Evolutionary conservation across 352 stramenopile genomes (phyloP).

Genomic region (Globisporangium parvum): DNA sequence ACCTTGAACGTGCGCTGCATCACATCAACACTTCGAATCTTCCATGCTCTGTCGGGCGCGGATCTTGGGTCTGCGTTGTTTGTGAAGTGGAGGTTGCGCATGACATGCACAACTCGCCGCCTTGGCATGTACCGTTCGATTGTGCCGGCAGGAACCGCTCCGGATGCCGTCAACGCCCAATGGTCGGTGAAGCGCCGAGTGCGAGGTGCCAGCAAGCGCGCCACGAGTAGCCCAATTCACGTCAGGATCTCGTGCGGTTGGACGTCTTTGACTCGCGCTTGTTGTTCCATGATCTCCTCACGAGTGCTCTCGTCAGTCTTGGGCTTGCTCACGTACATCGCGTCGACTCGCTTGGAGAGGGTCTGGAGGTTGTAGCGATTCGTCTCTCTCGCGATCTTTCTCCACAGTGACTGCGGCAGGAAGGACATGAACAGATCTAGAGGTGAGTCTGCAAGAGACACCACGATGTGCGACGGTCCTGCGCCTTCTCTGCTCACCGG

Average conservation of each 20-base stretch:
- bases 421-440: constrained; percentile 5
- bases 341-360: neutral
- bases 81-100: neutral
- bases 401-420: constrained; percentile 1
- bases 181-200: neutral
- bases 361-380: constrained; percentile 4
- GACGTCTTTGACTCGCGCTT: neutral
- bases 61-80: neutral
- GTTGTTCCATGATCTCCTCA: neutral
- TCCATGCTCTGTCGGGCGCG: neutral
- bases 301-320: neutral
- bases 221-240: constrained; percentile 1
- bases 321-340: neutral
- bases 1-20: neutral
- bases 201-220: neutral
- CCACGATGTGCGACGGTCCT: constrained; percentile 2
- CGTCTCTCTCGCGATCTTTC: neutral
- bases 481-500: neutral
- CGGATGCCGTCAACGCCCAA: neutral
- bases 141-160: neutral
- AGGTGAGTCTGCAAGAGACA: constrained; percentile 3
- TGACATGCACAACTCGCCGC: neutral
- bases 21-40: neutral
- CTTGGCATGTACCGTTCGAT: neutral
- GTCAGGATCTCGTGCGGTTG: neutral